phyloP scores from a whole-genome alignment of 1,284 basidiomycete species.

The Rhizopogon parksii region DNA sequence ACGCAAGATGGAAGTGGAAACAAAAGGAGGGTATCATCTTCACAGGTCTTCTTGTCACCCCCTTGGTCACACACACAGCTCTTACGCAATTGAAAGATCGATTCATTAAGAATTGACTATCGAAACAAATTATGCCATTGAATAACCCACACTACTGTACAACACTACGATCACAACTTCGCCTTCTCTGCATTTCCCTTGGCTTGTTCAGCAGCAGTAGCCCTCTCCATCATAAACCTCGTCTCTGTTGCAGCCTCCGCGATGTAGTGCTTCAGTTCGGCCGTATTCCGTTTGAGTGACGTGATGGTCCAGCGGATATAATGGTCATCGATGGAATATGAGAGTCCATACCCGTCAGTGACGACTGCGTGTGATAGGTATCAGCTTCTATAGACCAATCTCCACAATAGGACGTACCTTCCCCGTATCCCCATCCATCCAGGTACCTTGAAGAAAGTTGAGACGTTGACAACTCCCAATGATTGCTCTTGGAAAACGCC shows the following conservation, averaged over 20 bases:
- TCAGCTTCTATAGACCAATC: neutral
- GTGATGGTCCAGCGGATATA: conserved; percentile 94
- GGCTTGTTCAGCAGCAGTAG: conserved; percentile 30
- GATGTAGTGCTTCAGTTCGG: conserved; percentile 64
- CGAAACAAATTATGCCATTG: conserved; percentile 1
- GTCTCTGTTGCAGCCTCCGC: conserved; percentile 77
- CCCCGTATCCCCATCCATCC: conserved; percentile 96
- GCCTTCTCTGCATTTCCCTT: conserved; percentile 21
- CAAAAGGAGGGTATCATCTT: neutral
- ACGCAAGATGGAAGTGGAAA: conserved; percentile 1
- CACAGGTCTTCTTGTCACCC: neutral
- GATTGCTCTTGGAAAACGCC: conserved; percentile 63
- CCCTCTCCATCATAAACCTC: conserved; percentile 67
- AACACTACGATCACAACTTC: conserved; percentile 19
- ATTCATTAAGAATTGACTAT: neutral
- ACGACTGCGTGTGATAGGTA: conserved; percentile 50
- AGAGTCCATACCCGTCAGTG: conserved; percentile 87
- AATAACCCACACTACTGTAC: neutral
- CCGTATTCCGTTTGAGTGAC: conserved; percentile 62
- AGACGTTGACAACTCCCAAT: conserved; percentile 92
- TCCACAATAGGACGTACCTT: conserved; percentile 52
- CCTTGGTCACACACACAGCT: neutral
- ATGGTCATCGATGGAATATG: conserved; percentile 86
- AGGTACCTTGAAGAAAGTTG: conserved; percentile 81
- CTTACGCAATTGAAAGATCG: neutral